A percentile compares a stretch with the other conserved stretches of the same genome.
Conservation (phyloP, 768 basidiomycete genomes). For the Tulasnella sp. region DNA sequence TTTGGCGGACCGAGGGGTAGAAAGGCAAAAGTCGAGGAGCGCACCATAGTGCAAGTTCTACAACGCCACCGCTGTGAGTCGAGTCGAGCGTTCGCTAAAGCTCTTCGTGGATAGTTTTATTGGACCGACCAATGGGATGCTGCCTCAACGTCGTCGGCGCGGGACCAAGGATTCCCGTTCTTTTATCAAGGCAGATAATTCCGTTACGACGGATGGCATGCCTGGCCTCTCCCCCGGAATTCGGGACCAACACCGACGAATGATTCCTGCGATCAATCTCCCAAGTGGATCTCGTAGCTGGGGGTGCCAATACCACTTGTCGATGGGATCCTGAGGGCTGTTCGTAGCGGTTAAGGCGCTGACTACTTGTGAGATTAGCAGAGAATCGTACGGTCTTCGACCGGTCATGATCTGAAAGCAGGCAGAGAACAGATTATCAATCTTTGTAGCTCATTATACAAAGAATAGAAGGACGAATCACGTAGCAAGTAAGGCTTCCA, state of each 20-base stretch:
- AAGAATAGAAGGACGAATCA: not conserved
- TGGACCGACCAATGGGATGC: no score
- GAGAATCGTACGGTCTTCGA: not conserved
- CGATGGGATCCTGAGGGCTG: not conserved
- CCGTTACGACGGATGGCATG: not conserved
- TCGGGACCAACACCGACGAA: not conserved
- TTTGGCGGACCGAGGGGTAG: no score
- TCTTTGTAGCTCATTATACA: no score
- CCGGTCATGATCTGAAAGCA: not conserved
- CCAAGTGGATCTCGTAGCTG: not conserved
- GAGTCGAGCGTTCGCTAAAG: no score
- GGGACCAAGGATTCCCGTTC: not conserved
- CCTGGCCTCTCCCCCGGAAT: not conserved
- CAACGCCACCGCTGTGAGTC: no score
- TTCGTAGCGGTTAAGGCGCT: not conserved
- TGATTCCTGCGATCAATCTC: not conserved
- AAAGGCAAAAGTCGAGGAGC: no score
- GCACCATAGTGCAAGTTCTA: no score
- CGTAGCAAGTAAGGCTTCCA: not conserved
- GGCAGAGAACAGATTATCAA: not conserved
- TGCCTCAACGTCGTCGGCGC: not conserved
- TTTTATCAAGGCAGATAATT: not conserved
- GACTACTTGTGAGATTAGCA: not conserved
- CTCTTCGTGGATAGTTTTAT: no score
- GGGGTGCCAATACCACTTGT: not conserved